Conservation (phyloP, 2,329 filamentous ascomycete genomes). For the Calonectria hawksworthii region DNA sequence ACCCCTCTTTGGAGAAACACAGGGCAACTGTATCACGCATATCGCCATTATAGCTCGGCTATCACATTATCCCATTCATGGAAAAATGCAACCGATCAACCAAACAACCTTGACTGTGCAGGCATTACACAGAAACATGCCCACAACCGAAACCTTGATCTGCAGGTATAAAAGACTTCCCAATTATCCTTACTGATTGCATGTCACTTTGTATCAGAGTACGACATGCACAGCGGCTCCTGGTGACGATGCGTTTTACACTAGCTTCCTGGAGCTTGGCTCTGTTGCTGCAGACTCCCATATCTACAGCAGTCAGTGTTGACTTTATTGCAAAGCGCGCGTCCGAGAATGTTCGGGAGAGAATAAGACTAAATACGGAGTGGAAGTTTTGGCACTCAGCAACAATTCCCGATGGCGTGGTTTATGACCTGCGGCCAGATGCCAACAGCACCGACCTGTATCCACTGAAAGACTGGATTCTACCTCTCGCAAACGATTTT, state of each 20-base stretch:
- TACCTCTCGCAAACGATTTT: background rate
- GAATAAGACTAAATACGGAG: background rate
- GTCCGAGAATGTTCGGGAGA: background rate
- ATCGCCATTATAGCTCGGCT: background rate
- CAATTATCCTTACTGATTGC: background rate
- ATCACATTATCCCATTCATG: background rate
- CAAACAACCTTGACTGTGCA: background rate
- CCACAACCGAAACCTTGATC: background rate
- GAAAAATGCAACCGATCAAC: background rate
- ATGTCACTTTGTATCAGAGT: no score
- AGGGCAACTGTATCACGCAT: background rate
- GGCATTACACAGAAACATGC: no score
- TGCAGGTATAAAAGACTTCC: background rate
- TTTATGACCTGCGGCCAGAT: background rate
- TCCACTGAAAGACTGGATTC: background rate
- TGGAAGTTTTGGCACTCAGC: background rate
- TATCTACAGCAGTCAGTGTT: background rate
- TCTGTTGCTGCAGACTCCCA: background rate
- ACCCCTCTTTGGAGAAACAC: background rate
- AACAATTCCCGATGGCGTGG: background rate
- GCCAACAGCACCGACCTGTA: background rate
- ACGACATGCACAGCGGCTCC: background rate
- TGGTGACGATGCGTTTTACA: background rate
- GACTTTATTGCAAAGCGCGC: background rate
- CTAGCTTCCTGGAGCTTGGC: background rate